A percentile compares a stretch with the other conserved stretches of the same genome.
These are phyloP conservation scores for Penstemon barbatus DNA, from an alignment of 257 asterid genomes.

Conservation along the genomic window DNA sequence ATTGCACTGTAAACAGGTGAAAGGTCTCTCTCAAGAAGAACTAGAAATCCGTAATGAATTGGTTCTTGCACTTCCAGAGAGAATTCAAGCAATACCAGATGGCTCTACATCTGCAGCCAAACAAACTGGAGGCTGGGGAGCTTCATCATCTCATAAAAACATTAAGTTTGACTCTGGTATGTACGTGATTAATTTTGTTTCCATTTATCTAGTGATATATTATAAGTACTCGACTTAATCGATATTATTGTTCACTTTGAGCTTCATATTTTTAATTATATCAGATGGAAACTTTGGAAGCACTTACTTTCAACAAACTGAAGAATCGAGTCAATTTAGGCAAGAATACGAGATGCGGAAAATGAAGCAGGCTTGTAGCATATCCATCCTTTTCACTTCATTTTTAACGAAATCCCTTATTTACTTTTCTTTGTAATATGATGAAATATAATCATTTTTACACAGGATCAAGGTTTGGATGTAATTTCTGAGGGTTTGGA, in stretches of 20 bases:
- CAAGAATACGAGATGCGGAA: constrained; percentile 82
- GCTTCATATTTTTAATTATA: not conserved
- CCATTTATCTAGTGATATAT: not conserved
- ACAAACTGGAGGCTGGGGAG: constrained; percentile 49
- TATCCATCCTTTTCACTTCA: constrained; percentile 8
- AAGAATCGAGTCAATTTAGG: constrained; percentile 71
- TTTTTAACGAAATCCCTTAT: not conserved
- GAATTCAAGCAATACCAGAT: constrained; percentile 75
- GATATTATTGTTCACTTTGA: not conserved
- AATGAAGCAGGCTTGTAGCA: constrained; percentile 84
- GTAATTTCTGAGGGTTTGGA: constrained; percentile 77
- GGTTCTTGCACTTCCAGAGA: constrained; percentile 63
- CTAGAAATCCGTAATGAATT: constrained; percentile 65
- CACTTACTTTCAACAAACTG: constrained; percentile 56
- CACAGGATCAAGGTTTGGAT: constrained; percentile 84
- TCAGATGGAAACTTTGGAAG: constrained; percentile 60
- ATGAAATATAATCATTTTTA: constrained; percentile 6
- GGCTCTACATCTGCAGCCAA: constrained; percentile 37
- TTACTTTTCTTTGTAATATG: not conserved
- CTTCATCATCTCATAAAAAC: constrained; percentile 55
- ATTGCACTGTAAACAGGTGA: constrained; percentile 44
- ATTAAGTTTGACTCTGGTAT: constrained; percentile 71
- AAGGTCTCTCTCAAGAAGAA: constrained; percentile 70
- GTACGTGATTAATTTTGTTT: constrained; percentile 1
- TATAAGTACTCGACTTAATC: not conserved